These are phyloP conservation scores for Monosporascus sp. DNA, from an alignment of 2,329 filamentous ascomycete genomes.

Conservation along the genomic window DNA sequence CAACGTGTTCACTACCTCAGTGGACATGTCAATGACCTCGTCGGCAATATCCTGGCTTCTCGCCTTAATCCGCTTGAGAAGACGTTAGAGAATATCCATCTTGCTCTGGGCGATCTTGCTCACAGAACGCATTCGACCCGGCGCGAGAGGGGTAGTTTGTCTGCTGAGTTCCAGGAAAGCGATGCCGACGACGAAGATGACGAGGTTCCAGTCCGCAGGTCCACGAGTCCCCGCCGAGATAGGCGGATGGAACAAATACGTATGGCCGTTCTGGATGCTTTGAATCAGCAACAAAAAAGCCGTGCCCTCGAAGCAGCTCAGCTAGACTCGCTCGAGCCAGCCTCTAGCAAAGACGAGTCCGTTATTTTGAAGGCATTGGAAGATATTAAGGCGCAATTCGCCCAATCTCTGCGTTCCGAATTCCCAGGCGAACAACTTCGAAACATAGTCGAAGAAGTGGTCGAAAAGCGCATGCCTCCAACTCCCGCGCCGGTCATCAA, in stretches of 20 bases:
- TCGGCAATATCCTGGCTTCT: slow-evolving; percentile 70
- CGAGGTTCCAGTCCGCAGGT: slow-evolving; percentile 56
- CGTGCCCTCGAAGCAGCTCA: slow-evolving; percentile 26
- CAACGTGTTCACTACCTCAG: slow-evolving; percentile 85
- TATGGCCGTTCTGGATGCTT: slow-evolving; percentile 64
- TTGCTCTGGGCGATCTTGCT: slow-evolving; percentile 56
- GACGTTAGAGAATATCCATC: slow-evolving; percentile 69
- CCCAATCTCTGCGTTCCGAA: slow-evolving; percentile 36
- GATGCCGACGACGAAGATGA: slow-evolving; percentile 96
- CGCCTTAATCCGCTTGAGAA: slow-evolving; percentile 77
- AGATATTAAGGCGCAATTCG: slow-evolving; percentile 53
- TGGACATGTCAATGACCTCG: slow-evolving; percentile 78
- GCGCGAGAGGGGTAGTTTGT: slow-evolving; percentile 59
- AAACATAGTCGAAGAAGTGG: slow-evolving; percentile 57
- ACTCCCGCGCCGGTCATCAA: slow-evolving; percentile 37
- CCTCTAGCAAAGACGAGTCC: slow-evolving; percentile 34
- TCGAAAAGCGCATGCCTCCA: slow-evolving; percentile 51
- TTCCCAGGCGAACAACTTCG: slow-evolving; percentile 50
- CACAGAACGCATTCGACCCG: slow-evolving; percentile 50
- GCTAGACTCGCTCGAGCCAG: slow-evolving; percentile 17
- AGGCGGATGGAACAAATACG: slow-evolving; percentile 80
- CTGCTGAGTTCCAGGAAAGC: slow-evolving; percentile 68
- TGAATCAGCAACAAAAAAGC: slow-evolving; percentile 51
- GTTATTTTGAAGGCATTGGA: slow-evolving; percentile 62
- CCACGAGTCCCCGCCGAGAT: slow-evolving; percentile 72